Percentiles rank a stretch among this genome's conserved stretches.
Conservation (phyloP, 2,329 filamentous ascomycete genomes). For the Talaromyces sp. region DNA sequence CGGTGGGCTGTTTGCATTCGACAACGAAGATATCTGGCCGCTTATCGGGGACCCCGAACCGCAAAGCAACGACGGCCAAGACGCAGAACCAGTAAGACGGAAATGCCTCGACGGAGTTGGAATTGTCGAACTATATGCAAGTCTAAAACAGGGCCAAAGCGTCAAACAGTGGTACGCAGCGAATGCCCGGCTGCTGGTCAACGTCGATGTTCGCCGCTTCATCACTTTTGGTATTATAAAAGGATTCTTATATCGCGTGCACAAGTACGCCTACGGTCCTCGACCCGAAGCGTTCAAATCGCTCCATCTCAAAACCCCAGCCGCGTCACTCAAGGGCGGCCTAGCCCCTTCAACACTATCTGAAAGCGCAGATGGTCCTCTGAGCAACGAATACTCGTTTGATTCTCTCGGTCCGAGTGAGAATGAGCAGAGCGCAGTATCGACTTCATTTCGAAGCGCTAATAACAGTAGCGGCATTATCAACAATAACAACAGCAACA, state of each 20-base stretch:
- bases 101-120: conserved; percentile 37
- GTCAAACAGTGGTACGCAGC: conserved; percentile 80
- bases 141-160: conserved; percentile 76
- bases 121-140: conserved; percentile 77
- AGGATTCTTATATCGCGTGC: conserved; percentile 84
- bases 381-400: conserved; percentile 3
- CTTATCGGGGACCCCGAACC: conserved; percentile 27
- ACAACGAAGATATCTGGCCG: conserved; percentile 40
- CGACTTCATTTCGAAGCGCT: conserved; percentile 5
- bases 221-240: conserved; percentile 97
- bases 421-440: background rate
- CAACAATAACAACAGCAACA: conserved; percentile 3
- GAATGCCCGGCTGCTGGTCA: conserved; percentile 65
- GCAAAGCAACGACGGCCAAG: conserved; percentile 4
- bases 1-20: conserved; percentile 16
- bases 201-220: conserved; percentile 82
- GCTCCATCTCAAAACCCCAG: conserved; percentile 12
- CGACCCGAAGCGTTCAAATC: conserved; percentile 25
- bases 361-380: background rate
- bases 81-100: conserved; percentile 1
- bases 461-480: conserved; percentile 3
- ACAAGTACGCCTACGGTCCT: conserved; percentile 70
- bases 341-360: background rate
- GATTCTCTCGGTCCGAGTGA: background rate
- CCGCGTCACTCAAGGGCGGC: conserved; percentile 1